Evolutionary conservation across 208 protist species (phyloP).

Genomic region (Wallacemonas sp.): DNA sequence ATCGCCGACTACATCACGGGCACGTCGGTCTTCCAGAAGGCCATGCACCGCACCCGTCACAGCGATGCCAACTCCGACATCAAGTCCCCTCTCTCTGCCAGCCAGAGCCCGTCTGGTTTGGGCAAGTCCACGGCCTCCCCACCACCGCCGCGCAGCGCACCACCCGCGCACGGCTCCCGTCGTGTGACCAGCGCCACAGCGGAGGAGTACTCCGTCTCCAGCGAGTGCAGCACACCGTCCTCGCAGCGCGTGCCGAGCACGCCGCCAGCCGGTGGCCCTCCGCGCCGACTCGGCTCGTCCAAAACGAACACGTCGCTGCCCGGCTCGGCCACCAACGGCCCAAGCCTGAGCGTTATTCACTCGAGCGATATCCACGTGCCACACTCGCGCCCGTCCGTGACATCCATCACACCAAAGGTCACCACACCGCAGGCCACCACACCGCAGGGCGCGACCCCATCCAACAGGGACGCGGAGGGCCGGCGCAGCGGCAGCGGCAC

Average conservation of each 20-base stretch:
- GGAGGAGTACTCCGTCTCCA: constrained; percentile 5
- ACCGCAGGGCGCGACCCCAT: constrained; percentile 2
- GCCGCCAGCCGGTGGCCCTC: constrained; percentile 1
- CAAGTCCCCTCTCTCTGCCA: not conserved
- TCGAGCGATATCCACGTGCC: constrained; percentile 6
- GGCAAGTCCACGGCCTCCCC: not conserved
- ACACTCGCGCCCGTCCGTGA: constrained; percentile 3
- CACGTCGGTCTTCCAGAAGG: constrained; percentile 43
- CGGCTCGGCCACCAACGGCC: not conserved
- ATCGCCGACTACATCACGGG: constrained; percentile 71
- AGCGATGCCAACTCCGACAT: not conserved
- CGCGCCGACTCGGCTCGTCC: not conserved
- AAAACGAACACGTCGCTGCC: not conserved
- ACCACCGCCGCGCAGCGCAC: not conserved
- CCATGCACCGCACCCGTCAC: constrained; percentile 14
- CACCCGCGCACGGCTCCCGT: not conserved
- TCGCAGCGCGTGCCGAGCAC: constrained; percentile 4
- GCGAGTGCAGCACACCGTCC: not conserved
- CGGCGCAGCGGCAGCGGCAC: not conserved
- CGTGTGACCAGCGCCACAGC: not conserved
- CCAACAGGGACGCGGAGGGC: not conserved
- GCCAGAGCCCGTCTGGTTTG: not conserved
- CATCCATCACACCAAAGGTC: constrained; percentile 11
- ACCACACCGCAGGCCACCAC: constrained; percentile 12
- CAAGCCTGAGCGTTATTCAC: not conserved